Base-by-base conservation (phyloP, 73 alveolate species). In the Paramecium tetraurelia region DNA sequence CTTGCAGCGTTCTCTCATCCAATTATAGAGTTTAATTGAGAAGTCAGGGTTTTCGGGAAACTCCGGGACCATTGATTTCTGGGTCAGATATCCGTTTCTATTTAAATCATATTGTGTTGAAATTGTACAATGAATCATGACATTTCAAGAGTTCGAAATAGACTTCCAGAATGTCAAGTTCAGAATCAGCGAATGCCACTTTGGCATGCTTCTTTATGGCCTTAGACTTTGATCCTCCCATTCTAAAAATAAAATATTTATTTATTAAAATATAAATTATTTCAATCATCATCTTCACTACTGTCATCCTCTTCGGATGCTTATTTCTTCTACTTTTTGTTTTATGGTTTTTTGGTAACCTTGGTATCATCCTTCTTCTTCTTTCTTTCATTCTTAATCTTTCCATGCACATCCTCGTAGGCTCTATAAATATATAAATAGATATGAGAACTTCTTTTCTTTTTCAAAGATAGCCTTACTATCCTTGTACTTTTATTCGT, bases 161-260 rank as follows among this genome's bases (percentile, higher is more conserved):
- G 33, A 80, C 75, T 22, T 80, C 77, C 14, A 80, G 18, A n/a
- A 80, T 63, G 10, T 80, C 76, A 21, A 44, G 36, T 80, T 80
- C 90, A 40, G 46, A 24, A 46, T 80, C 90, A 20, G 90, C 0
- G 35, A 80, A 80, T 41, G 77, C 76, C 18, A 80, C 90, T 35
- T 80, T 80, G 2, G 90, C 76, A 80, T 80, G 90, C 12, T 80
- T 44, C 46, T 80, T 80, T 0, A 80, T 80, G 7, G 46, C 44
- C 16, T 80, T 80, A 9, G 90, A 80, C 20, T 80, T 44, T 5
- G 90, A 80, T 80, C 77, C 90, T 80, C 90, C 90, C 77, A 80
- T 80, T 44, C 8, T 16, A 35, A 72, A 29, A 36, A 16, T 53
- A 18, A 53, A 53, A 18, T 18, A 53, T 53, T 53, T 53, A 53